These are phyloP conservation scores for Capsella rubella DNA, from an alignment of 441 rosid species.

Conservation along the genomic window DNA sequence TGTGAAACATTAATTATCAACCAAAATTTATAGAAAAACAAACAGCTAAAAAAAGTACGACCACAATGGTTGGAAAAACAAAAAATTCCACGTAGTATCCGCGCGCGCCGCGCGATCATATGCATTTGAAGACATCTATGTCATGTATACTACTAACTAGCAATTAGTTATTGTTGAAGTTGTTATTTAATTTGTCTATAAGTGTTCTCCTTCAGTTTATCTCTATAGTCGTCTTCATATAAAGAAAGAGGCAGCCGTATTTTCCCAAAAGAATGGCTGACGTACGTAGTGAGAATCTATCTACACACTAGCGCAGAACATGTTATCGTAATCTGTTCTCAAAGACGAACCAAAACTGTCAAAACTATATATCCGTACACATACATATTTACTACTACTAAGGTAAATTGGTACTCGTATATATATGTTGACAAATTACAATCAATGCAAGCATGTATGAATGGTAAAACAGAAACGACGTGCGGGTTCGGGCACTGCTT, in stretches of 20 bases:
- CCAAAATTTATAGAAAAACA: background rate
- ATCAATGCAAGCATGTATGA: background rate
- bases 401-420: background rate
- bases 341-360: background rate
- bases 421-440: background rate
- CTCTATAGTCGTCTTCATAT: too few species aligned
- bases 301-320: background rate
- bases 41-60: background rate
- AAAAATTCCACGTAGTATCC: background rate
- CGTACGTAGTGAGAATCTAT: background rate
- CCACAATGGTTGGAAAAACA: too few species aligned
- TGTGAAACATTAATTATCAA: background rate
- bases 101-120: background rate
- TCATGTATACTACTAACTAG: background rate
- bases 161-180: background rate
- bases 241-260: background rate
- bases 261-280: background rate
- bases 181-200: background rate
- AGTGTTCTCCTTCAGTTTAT: background rate
- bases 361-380: background rate
- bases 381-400: background rate
- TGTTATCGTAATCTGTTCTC: background rate
- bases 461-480: conserved; percentile 1
- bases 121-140: background rate
- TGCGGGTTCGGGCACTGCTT: conserved; percentile 21